phyloP scores from a whole-genome alignment of 1,284 basidiomycete species.

The Vanrija humicola region DNA sequence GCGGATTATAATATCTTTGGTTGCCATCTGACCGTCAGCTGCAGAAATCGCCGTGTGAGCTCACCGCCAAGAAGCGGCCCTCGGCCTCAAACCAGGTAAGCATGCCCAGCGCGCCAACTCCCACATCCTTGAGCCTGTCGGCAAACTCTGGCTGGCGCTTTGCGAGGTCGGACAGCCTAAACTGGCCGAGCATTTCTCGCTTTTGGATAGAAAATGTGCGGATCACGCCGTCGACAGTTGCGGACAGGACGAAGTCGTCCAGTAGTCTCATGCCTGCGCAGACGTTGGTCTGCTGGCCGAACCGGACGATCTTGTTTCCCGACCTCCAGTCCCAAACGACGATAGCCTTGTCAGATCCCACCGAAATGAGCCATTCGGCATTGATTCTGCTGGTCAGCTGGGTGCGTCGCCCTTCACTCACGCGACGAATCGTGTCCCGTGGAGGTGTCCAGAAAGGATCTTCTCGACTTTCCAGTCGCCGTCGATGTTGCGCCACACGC shows the following conservation, averaged over 20 bases:
- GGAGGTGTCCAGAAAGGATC: conserved; percentile 65
- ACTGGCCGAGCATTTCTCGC: conserved; percentile 87
- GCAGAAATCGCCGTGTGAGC: conserved; percentile 18
- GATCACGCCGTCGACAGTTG: conserved; percentile 88
- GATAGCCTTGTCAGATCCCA: conserved; percentile 81
- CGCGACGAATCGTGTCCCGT: conserved; percentile 40
- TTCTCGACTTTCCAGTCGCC: conserved; percentile 64
- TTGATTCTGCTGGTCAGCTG: conserved; percentile 66
- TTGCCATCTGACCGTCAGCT: conserved; percentile 65
- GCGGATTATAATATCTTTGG: conserved; percentile 79
- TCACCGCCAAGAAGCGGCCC: conserved; percentile 80
- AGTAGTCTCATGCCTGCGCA: conserved; percentile 86
- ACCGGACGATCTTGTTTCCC: conserved; percentile 80
- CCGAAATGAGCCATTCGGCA: conserved; percentile 76
- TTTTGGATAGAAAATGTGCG: conserved; percentile 81
- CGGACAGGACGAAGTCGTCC: conserved; percentile 66
- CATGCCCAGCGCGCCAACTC: conserved; percentile 42
- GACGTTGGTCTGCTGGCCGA: conserved; percentile 88
- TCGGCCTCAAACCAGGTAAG: conserved; percentile 82
- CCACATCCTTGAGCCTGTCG: conserved; percentile 65
- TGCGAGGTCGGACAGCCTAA: conserved; percentile 76
- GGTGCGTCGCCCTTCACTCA: conserved; percentile 26
- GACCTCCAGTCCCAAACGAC: conserved; percentile 68
- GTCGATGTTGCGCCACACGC: conserved; percentile 72
- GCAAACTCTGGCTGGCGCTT: conserved; percentile 57